Evolutionary conservation across 768 basidiomycete species (phyloP).

Genomic region (Mycena albidolilacea): DNA sequence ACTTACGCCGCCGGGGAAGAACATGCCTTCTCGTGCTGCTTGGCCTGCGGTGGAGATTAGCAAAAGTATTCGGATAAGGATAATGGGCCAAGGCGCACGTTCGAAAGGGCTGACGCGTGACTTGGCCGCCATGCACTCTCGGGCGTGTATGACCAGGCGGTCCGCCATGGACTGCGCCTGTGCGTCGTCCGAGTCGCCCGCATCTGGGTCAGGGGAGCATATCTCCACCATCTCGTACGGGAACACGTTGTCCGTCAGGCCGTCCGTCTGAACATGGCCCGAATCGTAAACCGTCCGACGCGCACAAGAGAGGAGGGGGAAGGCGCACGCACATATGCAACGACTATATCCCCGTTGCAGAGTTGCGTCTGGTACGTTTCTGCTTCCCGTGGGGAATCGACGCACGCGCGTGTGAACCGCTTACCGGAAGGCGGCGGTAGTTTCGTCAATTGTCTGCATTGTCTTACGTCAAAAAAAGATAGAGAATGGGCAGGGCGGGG

Average conservation of each 20-base stretch:
- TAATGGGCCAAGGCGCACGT: constrained; percentile 47
- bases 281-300: not conserved
- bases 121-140: constrained; percentile 63
- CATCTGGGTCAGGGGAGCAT: constrained; percentile 51
- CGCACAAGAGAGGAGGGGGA: not conserved
- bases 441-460: constrained; percentile 39
- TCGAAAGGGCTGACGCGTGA: constrained; percentile 67
- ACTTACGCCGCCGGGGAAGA: constrained; percentile 40
- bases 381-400: constrained; percentile 40
- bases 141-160: constrained; percentile 66
- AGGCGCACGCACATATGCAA: constrained; percentile 32
- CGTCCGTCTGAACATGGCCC: constrained; percentile 33
- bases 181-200: constrained; percentile 34
- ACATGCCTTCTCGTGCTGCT: constrained; percentile 39
- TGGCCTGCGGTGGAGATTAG: constrained; percentile 21
- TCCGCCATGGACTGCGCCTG: constrained; percentile 69
- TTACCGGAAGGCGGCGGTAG: constrained; percentile 42
- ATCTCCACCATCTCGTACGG: constrained; percentile 38
- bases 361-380: constrained; percentile 34
- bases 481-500: constrained; percentile 15
- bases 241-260: constrained; percentile 39
- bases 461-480: constrained; percentile 25
- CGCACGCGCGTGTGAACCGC: constrained; percentile 37
- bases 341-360: constrained; percentile 35
- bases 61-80: not conserved